A percentile compares a stretch with the other conserved stretches of the same genome.
phyloP scores from a whole-genome alignment of 2,329 filamentous ascomycete genomes.

The Claviceps sp. region DNA sequence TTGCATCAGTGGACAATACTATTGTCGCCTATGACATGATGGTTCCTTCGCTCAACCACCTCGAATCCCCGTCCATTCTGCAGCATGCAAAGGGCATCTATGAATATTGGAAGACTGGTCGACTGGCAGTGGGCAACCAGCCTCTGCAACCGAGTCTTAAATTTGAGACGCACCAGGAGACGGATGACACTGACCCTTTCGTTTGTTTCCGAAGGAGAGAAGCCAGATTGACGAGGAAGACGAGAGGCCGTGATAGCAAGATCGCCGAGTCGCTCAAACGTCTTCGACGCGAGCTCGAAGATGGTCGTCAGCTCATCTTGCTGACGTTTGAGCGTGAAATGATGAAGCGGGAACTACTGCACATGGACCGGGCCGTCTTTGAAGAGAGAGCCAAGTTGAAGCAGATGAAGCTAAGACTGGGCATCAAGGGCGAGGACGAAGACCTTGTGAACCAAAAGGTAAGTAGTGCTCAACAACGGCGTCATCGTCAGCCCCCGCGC shows the following conservation, averaged over 20 bases:
- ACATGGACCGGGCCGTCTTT: slow-evolving; percentile 65
- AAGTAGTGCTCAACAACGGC: slow-evolving; percentile 18
- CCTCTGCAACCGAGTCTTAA: slow-evolving; percentile 69
- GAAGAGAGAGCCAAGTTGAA: slow-evolving; percentile 72
- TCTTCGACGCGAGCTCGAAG: slow-evolving; percentile 79
- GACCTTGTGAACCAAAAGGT: slow-evolving; percentile 92
- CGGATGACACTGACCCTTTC: slow-evolving; percentile 91
- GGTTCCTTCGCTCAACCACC: slow-evolving; percentile 49
- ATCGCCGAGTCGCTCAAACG: slow-evolving; percentile 90
- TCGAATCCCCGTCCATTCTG: slow-evolving; percentile 35
- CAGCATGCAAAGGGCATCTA: slow-evolving; percentile 65
- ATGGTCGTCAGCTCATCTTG: slow-evolving; percentile 67
- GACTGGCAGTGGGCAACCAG: slow-evolving; percentile 53
- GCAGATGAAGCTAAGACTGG: slow-evolving; percentile 74
- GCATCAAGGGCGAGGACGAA: slow-evolving; percentile 86
- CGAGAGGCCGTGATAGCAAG: slow-evolving; percentile 82
- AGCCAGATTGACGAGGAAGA: slow-evolving; percentile 88
- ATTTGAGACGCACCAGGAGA: slow-evolving; percentile 88
- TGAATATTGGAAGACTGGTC: slow-evolving; percentile 72
- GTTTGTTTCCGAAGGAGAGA: slow-evolving; percentile 95
- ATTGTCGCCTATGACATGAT: slow-evolving; percentile 66
- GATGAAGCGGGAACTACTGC: slow-evolving; percentile 63
- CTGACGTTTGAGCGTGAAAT: slow-evolving; percentile 70
- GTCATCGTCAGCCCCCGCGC: slow-evolving; percentile 6
- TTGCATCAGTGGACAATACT: slow-evolving; percentile 78